phyloP scores from a whole-genome alignment of 371 early-diverging fungal genomes.

The Parasitella parasitica region DNA sequence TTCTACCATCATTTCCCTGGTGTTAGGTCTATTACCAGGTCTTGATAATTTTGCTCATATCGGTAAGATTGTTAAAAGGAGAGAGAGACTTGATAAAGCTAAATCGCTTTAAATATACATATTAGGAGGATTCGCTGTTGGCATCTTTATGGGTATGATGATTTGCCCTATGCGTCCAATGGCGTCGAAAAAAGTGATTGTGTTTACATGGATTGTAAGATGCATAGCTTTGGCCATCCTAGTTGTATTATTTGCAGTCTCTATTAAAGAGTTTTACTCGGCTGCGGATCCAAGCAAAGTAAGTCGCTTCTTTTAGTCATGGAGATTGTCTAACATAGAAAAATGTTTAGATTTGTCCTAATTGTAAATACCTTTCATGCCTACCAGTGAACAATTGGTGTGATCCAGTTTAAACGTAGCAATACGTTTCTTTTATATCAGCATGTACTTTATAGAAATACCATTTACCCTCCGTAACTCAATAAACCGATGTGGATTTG shows the following conservation, averaged over 20 bases:
- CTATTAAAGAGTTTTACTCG: constrained; percentile 51
- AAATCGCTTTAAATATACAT: not conserved
- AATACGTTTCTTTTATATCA: too few species aligned
- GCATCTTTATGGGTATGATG: constrained; percentile 52
- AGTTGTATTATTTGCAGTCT: constrained; percentile 38
- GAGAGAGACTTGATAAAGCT: not conserved
- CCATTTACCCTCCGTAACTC: too few species aligned
- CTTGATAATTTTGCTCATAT: constrained; percentile 81
- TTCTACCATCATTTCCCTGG: constrained; percentile 63
- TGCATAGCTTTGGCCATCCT: constrained; percentile 38
- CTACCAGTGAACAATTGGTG: constrained; percentile 44
- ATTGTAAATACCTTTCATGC: constrained; percentile 47
- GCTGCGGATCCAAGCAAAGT: constrained; percentile 41
- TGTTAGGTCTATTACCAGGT: constrained; percentile 71
- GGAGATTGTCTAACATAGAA: not conserved
- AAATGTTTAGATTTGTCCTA: constrained; percentile 39
- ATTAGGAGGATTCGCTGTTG: constrained; percentile 60
- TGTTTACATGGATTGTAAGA: constrained; percentile 40
- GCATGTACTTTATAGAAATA: too few species aligned
- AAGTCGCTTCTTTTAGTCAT: not conserved
- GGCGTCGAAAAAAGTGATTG: constrained; percentile 37
- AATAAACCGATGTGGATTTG: too few species aligned
- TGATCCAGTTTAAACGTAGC: constrained; percentile 14
- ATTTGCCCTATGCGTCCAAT: constrained; percentile 45
- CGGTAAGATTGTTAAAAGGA: constrained; percentile 41